Percentiles rank a stretch among this genome's conserved stretches.
These are phyloP conservation scores for Ophiognomonia clavigignenti-juglandacearum DNA, from an alignment of 2,329 filamentous ascomycete genomes.

Conservation along the genomic window DNA sequence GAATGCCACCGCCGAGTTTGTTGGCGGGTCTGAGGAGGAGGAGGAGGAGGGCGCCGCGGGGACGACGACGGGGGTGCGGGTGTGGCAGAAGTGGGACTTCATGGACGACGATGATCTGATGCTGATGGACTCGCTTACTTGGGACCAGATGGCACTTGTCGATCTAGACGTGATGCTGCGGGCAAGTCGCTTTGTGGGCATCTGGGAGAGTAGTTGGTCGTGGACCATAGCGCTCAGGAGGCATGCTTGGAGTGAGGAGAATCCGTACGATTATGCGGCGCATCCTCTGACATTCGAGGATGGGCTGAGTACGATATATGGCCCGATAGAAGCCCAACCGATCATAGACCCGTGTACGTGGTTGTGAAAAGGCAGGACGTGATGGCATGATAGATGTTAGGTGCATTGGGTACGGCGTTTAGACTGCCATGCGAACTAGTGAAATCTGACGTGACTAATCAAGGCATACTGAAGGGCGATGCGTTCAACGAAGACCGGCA, in stretches of 20 bases:
- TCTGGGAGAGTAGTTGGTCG: conserved; percentile 16
- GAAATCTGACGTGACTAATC: no score
- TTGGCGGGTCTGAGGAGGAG: no score
- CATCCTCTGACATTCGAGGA: conserved; percentile 10
- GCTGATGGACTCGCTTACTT: conserved; percentile 11
- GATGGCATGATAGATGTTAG: no score
- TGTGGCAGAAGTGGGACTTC: conserved; percentile 15
- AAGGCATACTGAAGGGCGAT: no score
- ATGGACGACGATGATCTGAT: conserved; percentile 12
- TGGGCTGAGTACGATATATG: conserved; percentile 7
- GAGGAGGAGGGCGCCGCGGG: no score
- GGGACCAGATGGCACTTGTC: conserved; percentile 16
- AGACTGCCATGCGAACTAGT: no score
- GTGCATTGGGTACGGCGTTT: no score
- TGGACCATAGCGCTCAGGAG: conserved; percentile 15
- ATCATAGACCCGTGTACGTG: not conserved
- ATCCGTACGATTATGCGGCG: conserved; percentile 4
- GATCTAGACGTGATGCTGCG: conserved; percentile 15
- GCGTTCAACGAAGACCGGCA: no score
- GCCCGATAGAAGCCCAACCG: not conserved
- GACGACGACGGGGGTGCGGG: not conserved
- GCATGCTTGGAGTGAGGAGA: conserved; percentile 6
- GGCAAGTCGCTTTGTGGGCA: conserved; percentile 14
- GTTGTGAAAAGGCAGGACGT: no score
- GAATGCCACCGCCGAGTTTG: no score